phyloP scores from a whole-genome alignment of 495 filamentous ascomycete genomes.

The Niebla homalea region DNA sequence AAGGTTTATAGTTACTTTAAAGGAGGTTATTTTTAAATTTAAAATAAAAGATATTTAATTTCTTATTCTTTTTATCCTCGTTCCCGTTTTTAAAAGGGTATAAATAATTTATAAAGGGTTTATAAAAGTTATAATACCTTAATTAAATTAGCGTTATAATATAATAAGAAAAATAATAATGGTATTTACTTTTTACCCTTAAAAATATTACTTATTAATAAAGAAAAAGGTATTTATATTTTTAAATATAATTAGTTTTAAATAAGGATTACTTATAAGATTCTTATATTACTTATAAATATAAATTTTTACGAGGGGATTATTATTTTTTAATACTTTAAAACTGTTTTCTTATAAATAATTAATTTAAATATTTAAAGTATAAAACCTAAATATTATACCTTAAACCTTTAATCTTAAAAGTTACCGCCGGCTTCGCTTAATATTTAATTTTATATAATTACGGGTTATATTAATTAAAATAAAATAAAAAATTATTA shows the following conservation, averaged over 20 bases:
- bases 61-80: slow-evolving; percentile 12
- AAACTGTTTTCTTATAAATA: no score
- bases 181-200: slow-evolving; percentile 1
- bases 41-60: slow-evolving; percentile 3
- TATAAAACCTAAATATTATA: no score
- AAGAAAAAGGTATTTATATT: slow-evolving; percentile 2
- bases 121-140: slow-evolving; percentile 5
- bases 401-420: background rate
- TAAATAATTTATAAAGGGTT: slow-evolving; percentile 3
- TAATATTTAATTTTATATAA: no score
- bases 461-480: no score
- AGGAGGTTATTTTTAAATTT: slow-evolving; percentile 9
- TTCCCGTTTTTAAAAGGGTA: slow-evolving; percentile 11
- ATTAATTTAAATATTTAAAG: no score
- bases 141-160: slow-evolving; percentile 6
- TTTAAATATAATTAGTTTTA: slow-evolving; percentile 3
- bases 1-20: slow-evolving; percentile 7
- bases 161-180: slow-evolving; percentile 1
- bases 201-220: background rate
- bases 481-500: no score
- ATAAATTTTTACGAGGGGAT: slow-evolving; percentile 6
- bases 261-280: slow-evolving; percentile 7
- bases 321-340: slow-evolving; percentile 7
- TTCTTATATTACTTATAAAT: slow-evolving; percentile 7
- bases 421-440: no score